Evolutionary conservation across 495 filamentous ascomycete genomes (phyloP).

Genomic region (Neurospora tetrasperma): DNA sequence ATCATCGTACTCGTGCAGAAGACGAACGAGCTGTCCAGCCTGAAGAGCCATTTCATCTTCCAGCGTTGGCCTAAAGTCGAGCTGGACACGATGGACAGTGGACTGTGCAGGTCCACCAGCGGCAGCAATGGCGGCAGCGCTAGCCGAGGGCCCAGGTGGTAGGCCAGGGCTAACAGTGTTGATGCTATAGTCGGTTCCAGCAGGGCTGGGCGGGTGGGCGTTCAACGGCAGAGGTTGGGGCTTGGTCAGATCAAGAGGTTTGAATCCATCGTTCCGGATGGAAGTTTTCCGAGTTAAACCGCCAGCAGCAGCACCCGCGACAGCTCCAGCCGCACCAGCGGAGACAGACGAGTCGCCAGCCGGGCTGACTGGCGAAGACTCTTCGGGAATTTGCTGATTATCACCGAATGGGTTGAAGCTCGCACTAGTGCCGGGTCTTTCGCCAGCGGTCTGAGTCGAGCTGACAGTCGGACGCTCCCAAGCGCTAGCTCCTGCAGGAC

Average conservation of each 20-base stretch:
- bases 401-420: conserved; percentile 44
- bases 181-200: conserved; percentile 49
- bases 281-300: conserved; percentile 35
- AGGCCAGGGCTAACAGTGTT: conserved; percentile 40
- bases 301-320: conserved; percentile 17
- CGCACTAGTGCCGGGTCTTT: conserved; percentile 34
- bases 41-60: conserved; percentile 78
- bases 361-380: conserved; percentile 13
- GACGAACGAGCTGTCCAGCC: conserved; percentile 70
- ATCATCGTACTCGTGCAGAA: conserved; percentile 96
- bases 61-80: conserved; percentile 90
- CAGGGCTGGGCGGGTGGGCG: conserved; percentile 43
- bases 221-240: conserved; percentile 15
- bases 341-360: conserved; percentile 18
- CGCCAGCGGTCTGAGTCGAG: conserved; percentile 17
- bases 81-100: conserved; percentile 78
- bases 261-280: conserved; percentile 31
- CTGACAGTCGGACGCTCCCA: conserved; percentile 29
- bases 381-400: conserved; percentile 27
- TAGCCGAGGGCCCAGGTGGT: conserved; percentile 30
- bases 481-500: conserved; percentile 23
- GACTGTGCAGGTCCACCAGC: conserved; percentile 45
- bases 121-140: conserved; percentile 42
- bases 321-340: conserved; percentile 12
- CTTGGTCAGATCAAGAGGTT: conserved; percentile 42